Evolutionary conservation across 257 asterid genomes (phyloP).

Genomic region (Misopates orontium): DNA sequence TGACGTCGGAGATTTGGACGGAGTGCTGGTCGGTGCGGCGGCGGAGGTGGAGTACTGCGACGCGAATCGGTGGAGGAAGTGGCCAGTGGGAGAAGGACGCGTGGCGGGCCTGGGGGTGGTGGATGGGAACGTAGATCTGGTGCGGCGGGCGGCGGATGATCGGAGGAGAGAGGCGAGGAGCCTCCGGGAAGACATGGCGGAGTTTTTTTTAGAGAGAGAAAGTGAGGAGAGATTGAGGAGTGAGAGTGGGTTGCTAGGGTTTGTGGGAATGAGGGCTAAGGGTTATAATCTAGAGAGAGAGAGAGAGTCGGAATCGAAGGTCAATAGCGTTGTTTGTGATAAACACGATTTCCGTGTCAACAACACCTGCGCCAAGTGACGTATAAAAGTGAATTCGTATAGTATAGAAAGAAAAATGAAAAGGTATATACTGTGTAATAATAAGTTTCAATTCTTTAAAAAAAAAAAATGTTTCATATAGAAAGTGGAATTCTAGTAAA

Average conservation of each 20-base stretch:
- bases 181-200: conserved; percentile 57
- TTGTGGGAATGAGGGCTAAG: conserved; percentile 30
- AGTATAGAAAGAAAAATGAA: no score
- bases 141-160: conserved; percentile 39
- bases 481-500: no score
- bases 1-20: conserved; percentile 29
- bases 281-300: conserved; percentile 38
- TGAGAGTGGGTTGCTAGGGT: conserved; percentile 31
- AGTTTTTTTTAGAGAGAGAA: conserved; percentile 20
- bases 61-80: conserved; percentile 61
- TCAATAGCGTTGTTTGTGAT: no score
- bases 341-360: no score
- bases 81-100: conserved; percentile 62
- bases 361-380: no score
- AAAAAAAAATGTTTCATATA: no score
- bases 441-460: no score
- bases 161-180: conserved; percentile 52
- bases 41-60: conserved; percentile 72
- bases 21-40: conserved; percentile 35
- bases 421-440: no score
- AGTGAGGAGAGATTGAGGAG: neutral
- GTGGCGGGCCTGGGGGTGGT: conserved; percentile 36
- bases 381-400: no score
- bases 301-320: neutral
- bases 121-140: conserved; percentile 47